Evolutionary conservation across 2,329 filamentous ascomycete genomes (phyloP).

Genomic region (Zymoseptoria pseudotritici): DNA sequence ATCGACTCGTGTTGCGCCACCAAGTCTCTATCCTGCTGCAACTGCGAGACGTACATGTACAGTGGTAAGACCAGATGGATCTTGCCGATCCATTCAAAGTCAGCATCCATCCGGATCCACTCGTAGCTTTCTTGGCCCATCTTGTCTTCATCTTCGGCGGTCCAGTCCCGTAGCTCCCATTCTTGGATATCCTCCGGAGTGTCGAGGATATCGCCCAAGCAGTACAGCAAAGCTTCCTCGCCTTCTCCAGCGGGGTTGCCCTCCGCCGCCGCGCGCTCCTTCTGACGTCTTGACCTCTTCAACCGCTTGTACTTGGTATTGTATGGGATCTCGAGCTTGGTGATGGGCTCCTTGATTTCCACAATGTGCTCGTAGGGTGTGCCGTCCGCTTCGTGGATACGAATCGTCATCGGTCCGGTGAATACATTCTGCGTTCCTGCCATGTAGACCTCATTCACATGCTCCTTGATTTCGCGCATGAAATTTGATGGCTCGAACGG

Average conservation of each 20-base stretch:
- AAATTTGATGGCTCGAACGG: slow-evolving; percentile 67
- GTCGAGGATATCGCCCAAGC: slow-evolving; percentile 83
- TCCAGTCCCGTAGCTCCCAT: slow-evolving; percentile 86
- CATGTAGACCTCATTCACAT: slow-evolving; percentile 60
- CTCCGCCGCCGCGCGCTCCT: slow-evolving; percentile 62
- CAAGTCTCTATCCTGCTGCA: slow-evolving; percentile 94
- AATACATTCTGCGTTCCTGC: slow-evolving; percentile 60
- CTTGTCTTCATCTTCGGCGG: slow-evolving; percentile 73
- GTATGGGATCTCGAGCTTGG: slow-evolving; percentile 90
- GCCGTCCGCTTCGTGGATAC: slow-evolving; percentile 95
- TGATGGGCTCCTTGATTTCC: slow-evolving; percentile 80
- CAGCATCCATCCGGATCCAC: slow-evolving; percentile 96
- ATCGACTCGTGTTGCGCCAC: slow-evolving; percentile 64
- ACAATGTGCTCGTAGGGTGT: slow-evolving; percentile 98
- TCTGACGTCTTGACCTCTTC: slow-evolving; percentile 76
- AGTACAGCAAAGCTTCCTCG: slow-evolving; percentile 81
- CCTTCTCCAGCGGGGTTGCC: slow-evolving; percentile 50
- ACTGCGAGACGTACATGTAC: slow-evolving; percentile 96
- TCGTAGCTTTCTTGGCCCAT: slow-evolving; percentile 98
- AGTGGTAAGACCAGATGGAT: slow-evolving; percentile 76
- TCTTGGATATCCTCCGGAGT: slow-evolving; percentile 70
- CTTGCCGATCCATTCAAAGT: slow-evolving; percentile 94
- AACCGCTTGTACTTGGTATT: slow-evolving; percentile 98
- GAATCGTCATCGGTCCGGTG: slow-evolving; percentile 92
- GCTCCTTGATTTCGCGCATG: slow-evolving; percentile 76